Percentiles rank a stretch among this genome's conserved stretches.
Conservation (phyloP, 192 early-diverging fungal species). For the Lobosporangium transversale region DNA sequence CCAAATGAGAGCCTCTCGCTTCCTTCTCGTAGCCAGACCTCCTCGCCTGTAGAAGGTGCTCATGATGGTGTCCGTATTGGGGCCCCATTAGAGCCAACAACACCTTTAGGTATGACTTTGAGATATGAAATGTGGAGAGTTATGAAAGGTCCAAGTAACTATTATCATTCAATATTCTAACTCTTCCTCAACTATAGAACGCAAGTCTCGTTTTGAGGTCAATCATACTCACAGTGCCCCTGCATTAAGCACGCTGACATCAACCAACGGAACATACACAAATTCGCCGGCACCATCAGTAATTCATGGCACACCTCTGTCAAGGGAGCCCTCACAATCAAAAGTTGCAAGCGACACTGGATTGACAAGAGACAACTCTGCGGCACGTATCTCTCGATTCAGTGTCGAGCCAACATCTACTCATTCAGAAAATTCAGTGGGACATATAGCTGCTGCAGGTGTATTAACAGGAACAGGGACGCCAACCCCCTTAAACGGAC, state of each 20-base stretch:
- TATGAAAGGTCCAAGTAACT: no score
- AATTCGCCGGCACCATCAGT: conserved; percentile 12
- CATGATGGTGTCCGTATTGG: conserved; percentile 28
- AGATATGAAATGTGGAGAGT: no score
- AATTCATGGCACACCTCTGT: conserved; percentile 2
- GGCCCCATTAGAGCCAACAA: neutral
- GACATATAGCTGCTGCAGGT: neutral
- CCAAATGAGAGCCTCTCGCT: conserved; percentile 15
- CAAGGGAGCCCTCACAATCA: conserved; percentile 34
- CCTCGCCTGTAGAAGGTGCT: conserved; percentile 37
- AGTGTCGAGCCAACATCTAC: conserved; percentile 26
- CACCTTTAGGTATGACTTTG: conserved; percentile 4
- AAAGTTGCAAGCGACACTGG: conserved; percentile 15
- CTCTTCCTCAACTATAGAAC: conserved; percentile 23
- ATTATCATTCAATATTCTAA: neutral
- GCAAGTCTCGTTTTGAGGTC: conserved; percentile 46
- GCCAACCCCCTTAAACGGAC: conserved; percentile 6
- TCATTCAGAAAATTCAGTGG: neutral
- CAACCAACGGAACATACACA: conserved; percentile 4
- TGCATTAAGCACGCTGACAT: neutral
- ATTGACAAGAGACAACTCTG: neutral
- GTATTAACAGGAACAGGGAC: conserved; percentile 12
- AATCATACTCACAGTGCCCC: conserved; percentile 26
- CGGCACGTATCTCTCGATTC: conserved; percentile 20
- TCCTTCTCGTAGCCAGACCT: conserved; percentile 35